These are phyloP conservation scores for Cyphellophora europaea DNA, from an alignment of 2,329 filamentous ascomycete genomes.

Conservation along the genomic window DNA sequence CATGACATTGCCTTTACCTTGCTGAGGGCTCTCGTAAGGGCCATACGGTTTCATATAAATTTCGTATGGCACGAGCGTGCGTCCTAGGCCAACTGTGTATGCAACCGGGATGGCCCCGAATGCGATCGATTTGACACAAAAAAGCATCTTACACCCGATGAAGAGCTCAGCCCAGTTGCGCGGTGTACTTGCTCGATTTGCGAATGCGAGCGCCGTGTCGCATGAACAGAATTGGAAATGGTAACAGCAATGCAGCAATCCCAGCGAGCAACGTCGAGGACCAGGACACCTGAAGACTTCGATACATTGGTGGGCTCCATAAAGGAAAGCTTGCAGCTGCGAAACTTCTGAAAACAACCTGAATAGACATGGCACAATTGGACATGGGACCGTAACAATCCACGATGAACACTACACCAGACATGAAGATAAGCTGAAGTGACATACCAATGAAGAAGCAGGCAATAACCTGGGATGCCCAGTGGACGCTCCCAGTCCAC, in stretches of 20 bases:
- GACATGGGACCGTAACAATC: not conserved
- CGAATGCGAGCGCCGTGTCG: constrained; percentile 32
- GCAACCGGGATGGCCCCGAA: no score
- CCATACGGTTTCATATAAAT: no score
- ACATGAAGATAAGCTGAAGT: not conserved
- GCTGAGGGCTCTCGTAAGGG: no score
- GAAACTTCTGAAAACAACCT: not conserved
- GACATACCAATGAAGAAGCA: constrained; percentile 1
- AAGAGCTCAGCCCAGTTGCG: no score
- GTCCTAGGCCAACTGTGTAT: no score
- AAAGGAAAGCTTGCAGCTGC: not conserved
- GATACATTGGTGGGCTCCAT: not conserved
- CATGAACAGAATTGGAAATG: constrained; percentile 27
- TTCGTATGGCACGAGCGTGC: no score
- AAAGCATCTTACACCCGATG: no score
- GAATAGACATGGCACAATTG: not conserved
- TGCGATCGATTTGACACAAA: no score
- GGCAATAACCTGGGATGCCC: not conserved
- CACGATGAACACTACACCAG: not conserved
- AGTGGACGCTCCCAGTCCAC: constrained; percentile 24
- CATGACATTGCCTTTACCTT: no score
- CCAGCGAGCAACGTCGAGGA: not conserved
- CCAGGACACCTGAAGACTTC: not conserved
- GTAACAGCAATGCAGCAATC: not conserved
- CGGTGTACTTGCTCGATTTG: constrained; percentile 24